Evolutionary conservation across 2,329 filamentous ascomycete species (phyloP).

Genomic region (Neofusicoccum sp.): DNA sequence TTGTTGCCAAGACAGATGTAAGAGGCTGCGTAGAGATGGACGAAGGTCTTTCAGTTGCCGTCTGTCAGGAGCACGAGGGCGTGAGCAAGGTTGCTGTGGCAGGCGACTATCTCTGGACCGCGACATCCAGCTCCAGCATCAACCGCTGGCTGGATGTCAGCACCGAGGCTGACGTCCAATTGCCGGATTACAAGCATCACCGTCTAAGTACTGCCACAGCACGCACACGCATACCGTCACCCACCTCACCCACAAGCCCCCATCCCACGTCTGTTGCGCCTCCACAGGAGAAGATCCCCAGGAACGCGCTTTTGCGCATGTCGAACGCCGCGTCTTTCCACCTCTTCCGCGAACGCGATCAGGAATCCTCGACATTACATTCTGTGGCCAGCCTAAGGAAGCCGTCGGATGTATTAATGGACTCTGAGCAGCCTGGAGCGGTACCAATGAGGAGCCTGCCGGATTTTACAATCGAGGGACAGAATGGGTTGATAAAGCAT

Average conservation of each 20-base stretch:
- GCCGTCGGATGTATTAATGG: conserved; percentile 58
- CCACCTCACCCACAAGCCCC: conserved; percentile 39
- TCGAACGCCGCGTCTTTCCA: conserved; percentile 84
- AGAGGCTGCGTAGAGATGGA: conserved; percentile 76
- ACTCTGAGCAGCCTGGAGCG: conserved; percentile 54
- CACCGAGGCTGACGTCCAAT: conserved; percentile 69
- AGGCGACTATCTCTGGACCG: conserved; percentile 83
- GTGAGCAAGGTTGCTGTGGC: conserved; percentile 66
- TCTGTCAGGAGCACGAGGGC: conserved; percentile 88
- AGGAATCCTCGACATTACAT: conserved; percentile 59
- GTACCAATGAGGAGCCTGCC: conserved; percentile 44
- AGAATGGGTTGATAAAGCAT: conserved; percentile 94
- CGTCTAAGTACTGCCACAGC: conserved; percentile 55
- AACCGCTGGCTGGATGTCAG: conserved; percentile 90
- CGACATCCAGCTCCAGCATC: conserved; percentile 86
- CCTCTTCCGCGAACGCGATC: conserved; percentile 54
- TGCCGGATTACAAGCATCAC: conserved; percentile 50
- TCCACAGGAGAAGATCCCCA: conserved; percentile 68
- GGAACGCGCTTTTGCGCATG: conserved; percentile 76
- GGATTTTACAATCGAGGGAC: conserved; percentile 76
- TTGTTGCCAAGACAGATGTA: conserved; percentile 96
- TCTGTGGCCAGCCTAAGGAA: conserved; percentile 57
- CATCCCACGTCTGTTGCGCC: conserved; percentile 37
- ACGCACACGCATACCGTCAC: conserved; percentile 43
- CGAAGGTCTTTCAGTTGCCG: conserved; percentile 85